phyloP scores from a whole-genome alignment of 2,329 filamentous ascomycete genomes.

The Pseudogymnoascus sp. region DNA sequence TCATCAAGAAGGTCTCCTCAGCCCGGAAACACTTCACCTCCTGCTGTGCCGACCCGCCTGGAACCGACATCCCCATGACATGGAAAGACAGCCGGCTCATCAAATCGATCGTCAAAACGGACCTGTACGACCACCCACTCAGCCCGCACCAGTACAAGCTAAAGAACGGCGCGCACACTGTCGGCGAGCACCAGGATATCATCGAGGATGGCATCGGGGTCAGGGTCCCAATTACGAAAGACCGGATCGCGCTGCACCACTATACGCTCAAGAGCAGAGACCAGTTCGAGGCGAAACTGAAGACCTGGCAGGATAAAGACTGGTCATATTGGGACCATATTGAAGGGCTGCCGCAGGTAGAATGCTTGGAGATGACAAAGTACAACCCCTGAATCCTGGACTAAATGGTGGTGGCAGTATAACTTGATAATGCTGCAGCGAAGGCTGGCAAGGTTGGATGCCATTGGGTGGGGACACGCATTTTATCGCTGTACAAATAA shows the following conservation, averaged over 20 bases:
- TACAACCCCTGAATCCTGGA: slow-evolving; percentile 19
- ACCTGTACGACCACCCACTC: slow-evolving; percentile 15
- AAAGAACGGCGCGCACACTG: slow-evolving; percentile 16
- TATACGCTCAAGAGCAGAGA: slow-evolving; percentile 28
- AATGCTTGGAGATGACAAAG: slow-evolving; percentile 21
- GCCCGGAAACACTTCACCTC: slow-evolving; percentile 25
- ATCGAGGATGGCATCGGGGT: slow-evolving; percentile 17
- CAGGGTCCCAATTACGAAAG: slow-evolving; percentile 24
- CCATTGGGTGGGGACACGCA: not conserved
- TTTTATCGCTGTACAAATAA: not conserved
- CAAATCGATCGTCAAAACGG: slow-evolving; percentile 28
- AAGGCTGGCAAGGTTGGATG: not conserved
- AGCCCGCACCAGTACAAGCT: slow-evolving; percentile 23
- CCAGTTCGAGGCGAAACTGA: slow-evolving; percentile 26
- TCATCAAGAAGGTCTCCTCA: slow-evolving; percentile 20
- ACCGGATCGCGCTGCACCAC: slow-evolving; percentile 27
- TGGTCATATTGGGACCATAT: slow-evolving; percentile 21
- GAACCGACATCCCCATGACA: slow-evolving; percentile 13
- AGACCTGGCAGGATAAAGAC: slow-evolving; percentile 22
- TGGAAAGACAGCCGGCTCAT: slow-evolving; percentile 25
- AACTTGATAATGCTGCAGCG: not conserved
- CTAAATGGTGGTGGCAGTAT: not conserved
- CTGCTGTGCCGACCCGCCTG: slow-evolving; percentile 21
- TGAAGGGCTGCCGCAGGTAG: slow-evolving; percentile 20
- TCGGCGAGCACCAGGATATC: slow-evolving; percentile 24